Conservation (phyloP, 169 alveolate species). For the Besnoitia besnoiti region DNA sequence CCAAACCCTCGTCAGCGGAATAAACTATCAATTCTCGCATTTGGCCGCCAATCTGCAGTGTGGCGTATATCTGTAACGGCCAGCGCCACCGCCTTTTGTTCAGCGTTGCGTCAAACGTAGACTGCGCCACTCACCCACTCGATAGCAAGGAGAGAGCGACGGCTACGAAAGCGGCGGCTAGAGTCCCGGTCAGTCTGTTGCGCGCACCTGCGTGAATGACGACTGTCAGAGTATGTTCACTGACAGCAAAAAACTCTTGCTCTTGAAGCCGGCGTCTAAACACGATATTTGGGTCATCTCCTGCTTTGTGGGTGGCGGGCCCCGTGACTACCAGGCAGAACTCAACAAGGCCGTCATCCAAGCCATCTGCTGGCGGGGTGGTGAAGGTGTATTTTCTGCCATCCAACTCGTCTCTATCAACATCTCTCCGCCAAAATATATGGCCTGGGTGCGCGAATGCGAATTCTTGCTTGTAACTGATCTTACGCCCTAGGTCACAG, state of each 20-base stretch:
- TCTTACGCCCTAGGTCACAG: slow-evolving; percentile 9
- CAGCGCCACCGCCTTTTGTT: too few relatives aligned
- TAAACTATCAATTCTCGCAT: too few relatives aligned
- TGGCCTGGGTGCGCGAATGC: background rate
- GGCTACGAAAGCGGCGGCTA: background rate
- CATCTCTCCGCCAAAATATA: slow-evolving; percentile 27
- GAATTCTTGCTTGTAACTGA: background rate
- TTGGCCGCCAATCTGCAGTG: too few relatives aligned
- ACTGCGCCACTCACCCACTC: background rate
- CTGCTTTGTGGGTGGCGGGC: background rate
- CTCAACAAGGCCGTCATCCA: background rate
- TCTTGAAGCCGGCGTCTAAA: slow-evolving; percentile 34
- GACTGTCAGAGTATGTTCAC: background rate
- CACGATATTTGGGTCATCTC: background rate
- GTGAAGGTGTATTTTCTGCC: slow-evolving; percentile 35
- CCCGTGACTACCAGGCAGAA: slow-evolving; percentile 18
- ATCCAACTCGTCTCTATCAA: slow-evolving; percentile 3
- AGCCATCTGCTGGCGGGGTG: background rate
- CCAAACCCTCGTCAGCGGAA: too few relatives aligned
- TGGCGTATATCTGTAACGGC: too few relatives aligned
- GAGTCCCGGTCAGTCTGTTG: background rate
- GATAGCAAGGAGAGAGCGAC: background rate
- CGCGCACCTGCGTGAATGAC: slow-evolving; percentile 12
- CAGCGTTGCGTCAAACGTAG: too few relatives aligned
- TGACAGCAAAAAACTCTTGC: background rate